A percentile compares a stretch with the other conserved stretches of the same genome.
Conservation (phyloP, 2,329 filamentous ascomycete species). For the Fusarium tupiense region DNA sequence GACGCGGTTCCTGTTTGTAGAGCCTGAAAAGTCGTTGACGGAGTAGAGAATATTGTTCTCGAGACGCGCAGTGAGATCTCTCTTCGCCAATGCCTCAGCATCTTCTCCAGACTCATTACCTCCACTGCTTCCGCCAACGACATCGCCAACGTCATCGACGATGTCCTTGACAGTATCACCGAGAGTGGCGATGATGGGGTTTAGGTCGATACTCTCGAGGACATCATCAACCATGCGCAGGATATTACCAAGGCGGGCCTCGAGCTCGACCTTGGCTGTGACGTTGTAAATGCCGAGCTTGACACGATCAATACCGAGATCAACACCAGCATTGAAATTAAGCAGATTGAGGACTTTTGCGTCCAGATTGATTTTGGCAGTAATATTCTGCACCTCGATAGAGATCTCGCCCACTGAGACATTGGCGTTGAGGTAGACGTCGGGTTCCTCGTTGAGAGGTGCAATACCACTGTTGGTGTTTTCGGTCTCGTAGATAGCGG, state of each 20-base stretch:
- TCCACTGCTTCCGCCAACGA: neutral
- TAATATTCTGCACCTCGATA: constrained; percentile 19
- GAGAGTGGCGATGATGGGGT: constrained; percentile 17
- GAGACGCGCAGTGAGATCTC: constrained; percentile 17
- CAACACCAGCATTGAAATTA: constrained; percentile 26
- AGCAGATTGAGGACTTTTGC: constrained; percentile 25
- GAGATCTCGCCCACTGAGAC: constrained; percentile 24
- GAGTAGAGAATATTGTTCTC: constrained; percentile 28
- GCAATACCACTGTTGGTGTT: constrained; percentile 19
- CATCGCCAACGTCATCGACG: constrained; percentile 7
- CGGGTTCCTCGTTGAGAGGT: constrained; percentile 13
- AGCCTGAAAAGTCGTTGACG: constrained; percentile 25
- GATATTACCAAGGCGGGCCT: constrained; percentile 17
- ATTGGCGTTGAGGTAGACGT: constrained; percentile 21
- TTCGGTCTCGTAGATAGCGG: constrained; percentile 25
- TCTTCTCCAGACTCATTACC: neutral
- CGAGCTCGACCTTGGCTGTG: constrained; percentile 25
- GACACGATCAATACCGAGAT: constrained; percentile 21
- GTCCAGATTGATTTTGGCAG: constrained; percentile 24
- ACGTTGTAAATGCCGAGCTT: constrained; percentile 28
- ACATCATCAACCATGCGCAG: constrained; percentile 29
- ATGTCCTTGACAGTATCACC: constrained; percentile 13
- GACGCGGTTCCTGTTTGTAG: constrained; percentile 18
- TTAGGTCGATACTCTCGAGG: constrained; percentile 19
- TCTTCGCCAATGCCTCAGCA: neutral